These are phyloP conservation scores for Phytophthora idaei DNA, from an alignment of 352 stramenopile genomes.

Conservation along the genomic window DNA sequence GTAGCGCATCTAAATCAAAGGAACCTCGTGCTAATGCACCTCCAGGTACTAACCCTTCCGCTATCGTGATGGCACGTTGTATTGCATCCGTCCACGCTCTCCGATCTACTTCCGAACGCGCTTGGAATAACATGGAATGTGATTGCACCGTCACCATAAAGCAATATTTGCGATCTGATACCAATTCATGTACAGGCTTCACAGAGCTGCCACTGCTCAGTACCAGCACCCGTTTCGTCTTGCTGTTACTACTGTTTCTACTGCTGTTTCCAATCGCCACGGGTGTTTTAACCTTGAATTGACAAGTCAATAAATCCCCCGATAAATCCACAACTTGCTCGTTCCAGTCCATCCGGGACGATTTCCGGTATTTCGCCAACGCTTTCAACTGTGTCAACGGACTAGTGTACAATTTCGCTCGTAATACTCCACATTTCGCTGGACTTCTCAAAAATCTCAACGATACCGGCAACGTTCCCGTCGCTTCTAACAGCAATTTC, in stretches of 20 bases:
- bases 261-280: conserved; percentile 21
- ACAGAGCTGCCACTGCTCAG: conserved; percentile 56
- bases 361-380: conserved; percentile 54
- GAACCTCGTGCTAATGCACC: conserved; percentile 35
- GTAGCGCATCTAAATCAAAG: conserved; percentile 59
- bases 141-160: conserved; percentile 70
- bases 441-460: conserved; percentile 60
- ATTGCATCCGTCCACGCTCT: conserved; percentile 65
- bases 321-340: conserved; percentile 71
- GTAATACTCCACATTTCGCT: conserved; percentile 50
- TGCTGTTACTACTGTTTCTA: conserved; percentile 23
- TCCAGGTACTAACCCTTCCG: conserved; percentile 58
- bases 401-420: conserved; percentile 57
- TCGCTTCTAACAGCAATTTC: conserved; percentile 46
- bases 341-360: conserved; percentile 46
- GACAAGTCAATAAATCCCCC: conserved; percentile 63
- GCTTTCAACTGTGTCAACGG: conserved; percentile 66
- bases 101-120: conserved; percentile 50
- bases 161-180: conserved; percentile 64
- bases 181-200: conserved; percentile 68
- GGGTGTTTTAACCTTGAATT: conserved; percentile 31
- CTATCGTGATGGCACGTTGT: conserved; percentile 73
- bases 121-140: conserved; percentile 74
- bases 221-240: conserved; percentile 48
- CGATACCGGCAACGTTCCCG: conserved; percentile 39